Evolutionary conservation across 805 yeast genomes (phyloP).

Genomic region (Ogataea naganishii): DNA sequence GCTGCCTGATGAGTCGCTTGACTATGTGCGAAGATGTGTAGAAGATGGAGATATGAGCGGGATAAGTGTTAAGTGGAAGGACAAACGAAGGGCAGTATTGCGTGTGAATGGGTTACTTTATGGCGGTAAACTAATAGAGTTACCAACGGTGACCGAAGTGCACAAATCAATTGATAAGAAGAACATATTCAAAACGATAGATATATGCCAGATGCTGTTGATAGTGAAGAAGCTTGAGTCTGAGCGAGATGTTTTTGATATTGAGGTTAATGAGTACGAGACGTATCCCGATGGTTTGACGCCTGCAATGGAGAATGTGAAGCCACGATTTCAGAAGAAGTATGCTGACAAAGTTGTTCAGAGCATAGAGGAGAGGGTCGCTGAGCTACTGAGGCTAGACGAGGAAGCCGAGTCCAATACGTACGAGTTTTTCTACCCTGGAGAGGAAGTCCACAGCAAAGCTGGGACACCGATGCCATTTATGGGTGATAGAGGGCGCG

Average conservation of each 20-base stretch:
- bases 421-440: conserved; percentile 65
- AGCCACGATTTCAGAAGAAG: conserved; percentile 63
- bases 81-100: conserved; percentile 70
- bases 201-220: conserved; percentile 75
- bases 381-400: conserved; percentile 65
- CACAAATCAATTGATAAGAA: conserved; percentile 86
- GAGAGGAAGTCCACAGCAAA: conserved; percentile 27
- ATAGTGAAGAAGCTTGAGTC: conserved; percentile 47
- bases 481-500: conserved; percentile 3
- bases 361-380: conserved; percentile 70
- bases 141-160: conserved; percentile 83
- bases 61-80: conserved; percentile 74
- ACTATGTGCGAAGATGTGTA: conserved; percentile 64
- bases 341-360: conserved; percentile 66
- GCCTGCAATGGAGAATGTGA: conserved; percentile 68
- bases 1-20: conserved; percentile 58
- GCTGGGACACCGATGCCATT: conserved; percentile 17
- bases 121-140: conserved; percentile 78
- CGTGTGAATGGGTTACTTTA: conserved; percentile 61
- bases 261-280: conserved; percentile 24
- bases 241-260: conserved; percentile 37
- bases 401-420: conserved; percentile 75
- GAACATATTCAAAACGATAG: conserved; percentile 80
- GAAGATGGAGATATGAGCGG: conserved; percentile 68
- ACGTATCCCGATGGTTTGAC: conserved; percentile 71